phyloP scores from a whole-genome alignment of 2,329 filamentous ascomycete genomes.

The Verticillium albo-atrum region DNA sequence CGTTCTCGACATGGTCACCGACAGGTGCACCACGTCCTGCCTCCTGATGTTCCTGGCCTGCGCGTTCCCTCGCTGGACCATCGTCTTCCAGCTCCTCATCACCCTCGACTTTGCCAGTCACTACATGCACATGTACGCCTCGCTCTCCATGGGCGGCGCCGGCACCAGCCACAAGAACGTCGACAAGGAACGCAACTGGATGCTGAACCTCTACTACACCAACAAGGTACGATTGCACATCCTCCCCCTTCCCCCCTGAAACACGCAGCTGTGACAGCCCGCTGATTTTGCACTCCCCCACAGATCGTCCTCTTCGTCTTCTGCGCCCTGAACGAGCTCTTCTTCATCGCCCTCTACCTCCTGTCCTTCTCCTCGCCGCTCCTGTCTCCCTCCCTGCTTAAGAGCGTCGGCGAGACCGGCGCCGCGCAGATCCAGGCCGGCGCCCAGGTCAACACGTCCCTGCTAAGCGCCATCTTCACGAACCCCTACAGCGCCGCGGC shows the following conservation, averaged over 20 bases:
- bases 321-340: conserved; percentile 88
- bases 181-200: conserved; percentile 79
- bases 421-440: conserved; percentile 56
- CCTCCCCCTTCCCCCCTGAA: neutral
- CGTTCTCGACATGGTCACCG: conserved; percentile 98
- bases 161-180: conserved; percentile 89
- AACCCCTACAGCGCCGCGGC: conserved; percentile 90
- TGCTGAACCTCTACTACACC: conserved; percentile 94
- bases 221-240: conserved; percentile 65
- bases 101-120: conserved; percentile 91
- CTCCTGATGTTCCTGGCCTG: conserved; percentile 91
- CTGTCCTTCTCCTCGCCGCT: conserved; percentile 92
- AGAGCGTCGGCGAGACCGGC: conserved; percentile 50
- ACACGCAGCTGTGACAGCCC: no score
- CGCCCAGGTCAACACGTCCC: conserved; percentile 63
- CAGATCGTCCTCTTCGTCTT: conserved; percentile 87
- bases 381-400: conserved; percentile 78
- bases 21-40: conserved; percentile 94
- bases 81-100: conserved; percentile 91
- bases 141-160: conserved; percentile 78
- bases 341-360: conserved; percentile 97
- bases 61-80: conserved; percentile 89
- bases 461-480: conserved; percentile 72
- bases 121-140: conserved; percentile 99
- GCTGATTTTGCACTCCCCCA: neutral